Base-by-base conservation (phyloP, 805 yeast genomes). In the Metschnikowia shivogae region DNA sequence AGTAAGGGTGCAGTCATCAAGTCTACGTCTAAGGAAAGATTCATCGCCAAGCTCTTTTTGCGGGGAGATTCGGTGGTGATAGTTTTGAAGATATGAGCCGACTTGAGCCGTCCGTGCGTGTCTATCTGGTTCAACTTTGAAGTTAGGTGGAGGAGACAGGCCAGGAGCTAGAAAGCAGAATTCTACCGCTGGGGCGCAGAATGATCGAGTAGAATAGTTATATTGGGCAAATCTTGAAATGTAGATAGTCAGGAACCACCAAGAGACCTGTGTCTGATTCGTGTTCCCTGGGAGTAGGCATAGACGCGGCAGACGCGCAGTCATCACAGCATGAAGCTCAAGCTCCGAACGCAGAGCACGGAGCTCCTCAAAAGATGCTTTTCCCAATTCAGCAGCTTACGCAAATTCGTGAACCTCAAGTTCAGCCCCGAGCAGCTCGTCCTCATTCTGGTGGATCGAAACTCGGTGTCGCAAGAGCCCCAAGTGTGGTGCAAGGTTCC, bases 51-150 rank as follows among this genome's bases (percentile, higher is more conserved):
- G 66, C 73, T 93, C 78, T 93, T 93, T 59, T 70, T 93, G 33
- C 77, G 99, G 65, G 99, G 99, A 1, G 99, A 93, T 64, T 86
- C 96, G 0, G 96, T 93, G 17, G 86, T 93, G 45, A 82, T 93
- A 28, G 81, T 93, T 6, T 72, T 87, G 54, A 82, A 80, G 52
- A 68, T 71, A 8, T 59, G 13, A 12, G n/a, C n/a, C 8, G 31
- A 12, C 13, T 29, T 29, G n/a, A 17, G 17, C 17, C 17, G 17
- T 17, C 17, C 17, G 7, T 29, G 32, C n/a, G 5, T 6, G 32
- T 22, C 26, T 6, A 5, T 22, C 8, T 22, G 26, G 26, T 22
- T 22, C 8, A 7, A 22, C 26, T 6, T 22, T 22, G 26, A 3
- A 22, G 26, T 22, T 5, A 22, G 26, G 26, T 22, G 8, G 26